Percentiles rank a stretch among this genome's conserved stretches.
Evolutionary conservation across 2,329 filamentous ascomycete species (phyloP).

Genomic region (Penicillium capsulatum): DNA sequence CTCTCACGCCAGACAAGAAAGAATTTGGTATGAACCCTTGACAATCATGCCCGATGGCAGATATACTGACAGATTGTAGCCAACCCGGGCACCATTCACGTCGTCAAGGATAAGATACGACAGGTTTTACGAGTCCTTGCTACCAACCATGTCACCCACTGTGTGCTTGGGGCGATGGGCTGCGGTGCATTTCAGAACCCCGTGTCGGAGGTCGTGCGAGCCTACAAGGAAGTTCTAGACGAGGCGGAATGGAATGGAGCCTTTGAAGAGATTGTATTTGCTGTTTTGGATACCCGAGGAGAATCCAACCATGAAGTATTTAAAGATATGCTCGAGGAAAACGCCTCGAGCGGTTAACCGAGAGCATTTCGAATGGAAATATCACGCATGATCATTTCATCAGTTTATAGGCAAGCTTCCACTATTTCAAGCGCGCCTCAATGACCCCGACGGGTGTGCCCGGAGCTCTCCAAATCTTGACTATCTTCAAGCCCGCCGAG

Average conservation of each 20-base stretch:
- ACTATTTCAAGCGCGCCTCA: constrained; percentile 23
- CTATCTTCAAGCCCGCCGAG: constrained; percentile 18
- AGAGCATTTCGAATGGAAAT: no score
- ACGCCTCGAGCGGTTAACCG: no score
- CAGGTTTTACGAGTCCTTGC: constrained; percentile 53
- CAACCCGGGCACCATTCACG: constrained; percentile 37
- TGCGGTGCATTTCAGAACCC: constrained; percentile 62
- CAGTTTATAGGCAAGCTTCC: no score
- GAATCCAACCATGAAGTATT: constrained; percentile 20
- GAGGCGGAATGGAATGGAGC: constrained; percentile 56
- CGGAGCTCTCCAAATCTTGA: constrained; percentile 21
- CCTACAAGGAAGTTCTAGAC: constrained; percentile 55
- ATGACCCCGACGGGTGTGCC: constrained; percentile 18
- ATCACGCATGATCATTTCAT: background rate
- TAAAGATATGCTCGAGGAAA: constrained; percentile 3
- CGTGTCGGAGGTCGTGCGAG: constrained; percentile 51
- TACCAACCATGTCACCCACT: constrained; percentile 28
- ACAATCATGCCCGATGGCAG: background rate
- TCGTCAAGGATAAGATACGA: constrained; percentile 57
- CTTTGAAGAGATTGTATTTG: constrained; percentile 60
- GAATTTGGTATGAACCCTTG: constrained; percentile 6
- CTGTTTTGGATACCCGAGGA: constrained; percentile 45
- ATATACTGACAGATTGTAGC: constrained; percentile 1
- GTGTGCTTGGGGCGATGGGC: constrained; percentile 59
- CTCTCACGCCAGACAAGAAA: constrained; percentile 8